Evolutionary conservation across 2,329 filamentous ascomycete genomes (phyloP), one percentile per base, ranked within the genome.

Genomic region (Pezicula radicicola): DNA sequence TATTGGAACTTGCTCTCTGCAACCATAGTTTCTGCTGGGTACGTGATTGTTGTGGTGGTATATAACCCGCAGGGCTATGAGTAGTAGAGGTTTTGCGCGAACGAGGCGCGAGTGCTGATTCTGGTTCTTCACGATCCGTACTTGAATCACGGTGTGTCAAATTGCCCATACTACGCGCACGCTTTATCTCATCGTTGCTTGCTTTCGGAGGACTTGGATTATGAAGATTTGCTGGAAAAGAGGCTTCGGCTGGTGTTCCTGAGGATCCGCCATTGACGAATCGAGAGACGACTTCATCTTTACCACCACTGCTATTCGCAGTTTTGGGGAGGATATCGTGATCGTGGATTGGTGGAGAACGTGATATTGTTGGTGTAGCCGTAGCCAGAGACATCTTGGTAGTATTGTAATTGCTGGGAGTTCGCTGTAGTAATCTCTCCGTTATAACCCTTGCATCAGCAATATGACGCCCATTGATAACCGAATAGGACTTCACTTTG

Each of bases 1-100:
- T 85, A 57, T 80, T 82, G 3, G 86, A 89, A 63, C 85, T 88
- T 28, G 85, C 87, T 36, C 87, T 80, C 63, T 90, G 86, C 1
- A 91, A 76, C 69, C 89, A 86, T 13, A 91, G 74, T 62, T 91
- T 91, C 66, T 90, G 86, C 68, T 90, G 86, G 1, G 85, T 89
- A 13, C 87, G 78, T 49, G 84, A 88, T 58, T 81, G 77, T 53
- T 83, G 64, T 1, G 61, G 58, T 4, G 61, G 60, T 25, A 60
- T 55, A 43, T 66, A 65, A 16, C 54, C 55, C 12, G 55, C 28
- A 30, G 28, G 28, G 28, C 28, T 30, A 30, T 9, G 48, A 6
- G 47, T 52, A 6, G 57, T 62, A 15, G 60, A 59, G 18, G 57
- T 53, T 48, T 67, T 64, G 12, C 65, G 49, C 5, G 61, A 61